Conservation (phyloP, 2,329 filamentous ascomycete species). For the Malbranchea cinnamomea region DNA sequence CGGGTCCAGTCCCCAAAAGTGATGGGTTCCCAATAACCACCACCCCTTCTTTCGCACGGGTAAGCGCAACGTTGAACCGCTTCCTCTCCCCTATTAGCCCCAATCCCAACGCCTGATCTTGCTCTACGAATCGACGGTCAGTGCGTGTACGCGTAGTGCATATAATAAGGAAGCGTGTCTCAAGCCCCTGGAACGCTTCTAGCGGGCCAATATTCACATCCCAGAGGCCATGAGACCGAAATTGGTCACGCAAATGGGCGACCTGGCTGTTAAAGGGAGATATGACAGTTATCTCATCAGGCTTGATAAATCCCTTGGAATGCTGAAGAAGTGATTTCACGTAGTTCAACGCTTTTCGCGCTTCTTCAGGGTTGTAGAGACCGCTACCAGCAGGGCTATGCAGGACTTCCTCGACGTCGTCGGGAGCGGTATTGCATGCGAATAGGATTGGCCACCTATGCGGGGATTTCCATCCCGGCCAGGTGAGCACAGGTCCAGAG, state of each 20-base stretch:
- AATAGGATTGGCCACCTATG: slow-evolving; percentile 29
- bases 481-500: slow-evolving; percentile 10
- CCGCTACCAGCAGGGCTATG: slow-evolving; percentile 10
- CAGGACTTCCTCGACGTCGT: slow-evolving; percentile 27
- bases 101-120: slow-evolving; percentile 12
- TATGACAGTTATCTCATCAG: slow-evolving; percentile 30
- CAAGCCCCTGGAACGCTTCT: slow-evolving; percentile 33
- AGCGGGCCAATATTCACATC: slow-evolving; percentile 31
- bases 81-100: slow-evolving; percentile 25
- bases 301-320: slow-evolving; percentile 15
- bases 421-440: slow-evolving; percentile 21
- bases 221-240: slow-evolving; percentile 20
- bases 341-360: slow-evolving; percentile 9
- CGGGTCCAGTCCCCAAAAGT: slow-evolving; percentile 14
- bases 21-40: slow-evolving; percentile 28
- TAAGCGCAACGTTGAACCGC: slow-evolving; percentile 32
- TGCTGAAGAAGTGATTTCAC: slow-evolving; percentile 14
- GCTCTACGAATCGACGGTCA: slow-evolving; percentile 10
- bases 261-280: slow-evolving; percentile 33
- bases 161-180: slow-evolving; percentile 29
- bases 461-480: slow-evolving; percentile 23
- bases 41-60: slow-evolving; percentile 28
- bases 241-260: slow-evolving; percentile 21
- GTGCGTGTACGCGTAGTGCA: slow-evolving; percentile 26
- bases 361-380: slow-evolving; percentile 12